These are phyloP conservation scores for Lablab purpureus DNA, from an alignment of 306 rosid species.

Conservation along the genomic window DNA sequence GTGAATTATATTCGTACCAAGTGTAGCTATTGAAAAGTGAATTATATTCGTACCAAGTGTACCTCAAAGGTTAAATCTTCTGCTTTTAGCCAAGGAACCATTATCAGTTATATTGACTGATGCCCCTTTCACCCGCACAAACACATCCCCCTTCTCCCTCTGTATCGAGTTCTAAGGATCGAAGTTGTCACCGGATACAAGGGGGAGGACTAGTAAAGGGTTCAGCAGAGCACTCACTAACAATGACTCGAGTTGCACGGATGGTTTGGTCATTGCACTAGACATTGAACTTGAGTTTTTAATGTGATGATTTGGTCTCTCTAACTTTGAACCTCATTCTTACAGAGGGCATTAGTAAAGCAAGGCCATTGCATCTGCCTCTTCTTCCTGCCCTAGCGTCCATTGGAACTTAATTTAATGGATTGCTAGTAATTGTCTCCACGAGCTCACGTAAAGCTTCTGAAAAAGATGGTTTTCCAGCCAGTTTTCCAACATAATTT, in stretches of 20 bases:
- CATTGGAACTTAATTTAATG: not conserved
- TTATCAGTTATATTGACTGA: not conserved
- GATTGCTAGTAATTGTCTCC: not conserved
- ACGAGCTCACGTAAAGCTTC: not conserved
- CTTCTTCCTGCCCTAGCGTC: not conserved
- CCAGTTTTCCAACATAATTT: not conserved
- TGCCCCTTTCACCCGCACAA: not conserved
- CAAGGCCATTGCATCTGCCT: not conserved
- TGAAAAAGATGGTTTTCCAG: not conserved
- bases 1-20: not conserved
- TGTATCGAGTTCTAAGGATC: not conserved
- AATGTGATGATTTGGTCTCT: not conserved
- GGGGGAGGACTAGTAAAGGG: not conserved
- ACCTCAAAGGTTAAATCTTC: not conserved
- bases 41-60: not conserved
- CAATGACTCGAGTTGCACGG: not conserved
- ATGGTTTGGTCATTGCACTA: not conserved
- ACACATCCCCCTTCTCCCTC: not conserved
- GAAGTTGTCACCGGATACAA: not conserved
- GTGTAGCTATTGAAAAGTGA: not conserved
- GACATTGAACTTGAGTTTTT: not conserved
- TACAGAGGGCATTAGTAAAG: not conserved
- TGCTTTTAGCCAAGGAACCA: not conserved
- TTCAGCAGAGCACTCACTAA: not conserved
- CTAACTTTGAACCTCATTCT: not conserved